Evolutionary conservation across 1,284 basidiomycete genomes (phyloP).

Genomic region (Rhodotorula mucilaginosa): DNA sequence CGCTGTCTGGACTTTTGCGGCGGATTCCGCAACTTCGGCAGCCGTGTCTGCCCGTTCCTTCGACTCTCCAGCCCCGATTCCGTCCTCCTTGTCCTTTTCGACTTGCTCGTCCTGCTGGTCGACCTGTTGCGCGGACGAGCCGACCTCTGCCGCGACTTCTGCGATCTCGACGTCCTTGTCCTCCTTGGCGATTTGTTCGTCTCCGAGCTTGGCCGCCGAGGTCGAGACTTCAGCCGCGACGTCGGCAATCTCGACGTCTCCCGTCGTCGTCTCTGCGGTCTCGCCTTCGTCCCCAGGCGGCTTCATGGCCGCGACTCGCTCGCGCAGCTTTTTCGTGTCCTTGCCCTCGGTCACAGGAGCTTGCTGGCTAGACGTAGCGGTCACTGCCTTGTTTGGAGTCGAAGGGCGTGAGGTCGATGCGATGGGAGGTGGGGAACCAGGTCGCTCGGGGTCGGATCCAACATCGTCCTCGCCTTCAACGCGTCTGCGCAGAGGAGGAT

Average conservation of each 20-base stretch:
- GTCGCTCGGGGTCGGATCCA: slow-evolving; percentile 9
- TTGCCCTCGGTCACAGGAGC: slow-evolving; percentile 28
- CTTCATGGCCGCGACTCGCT: slow-evolving; percentile 37
- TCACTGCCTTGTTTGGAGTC: slow-evolving; percentile 3
- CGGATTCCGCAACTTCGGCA: slow-evolving; percentile 22
- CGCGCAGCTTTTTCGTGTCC: slow-evolving; percentile 34
- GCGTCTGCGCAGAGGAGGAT: neutral
- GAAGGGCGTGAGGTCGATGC: slow-evolving; percentile 11
- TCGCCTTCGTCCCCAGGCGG: slow-evolving; percentile 18
- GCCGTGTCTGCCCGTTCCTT: slow-evolving; percentile 15
- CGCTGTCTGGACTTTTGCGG: slow-evolving; percentile 8
- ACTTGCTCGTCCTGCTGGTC: slow-evolving; percentile 13
- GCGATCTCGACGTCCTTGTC: slow-evolving; percentile 30
- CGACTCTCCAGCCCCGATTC: neutral
- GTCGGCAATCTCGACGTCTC: slow-evolving; percentile 28
- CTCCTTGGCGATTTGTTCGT: slow-evolving; percentile 18
- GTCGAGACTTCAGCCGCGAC: slow-evolving; percentile 18
- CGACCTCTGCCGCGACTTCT: slow-evolving; percentile 34
- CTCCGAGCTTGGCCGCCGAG: slow-evolving; percentile 23
- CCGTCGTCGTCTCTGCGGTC: neutral
- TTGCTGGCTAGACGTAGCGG: no score
- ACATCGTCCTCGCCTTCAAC: slow-evolving; percentile 12
- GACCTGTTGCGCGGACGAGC: slow-evolving; percentile 15
- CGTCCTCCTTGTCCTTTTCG: neutral
- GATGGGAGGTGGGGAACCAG: slow-evolving; percentile 17